A percentile compares a stretch with the other conserved stretches of the same genome.
phyloP scores from a whole-genome alignment of 306 rosid genomes.

The Prunus mongolica region DNA sequence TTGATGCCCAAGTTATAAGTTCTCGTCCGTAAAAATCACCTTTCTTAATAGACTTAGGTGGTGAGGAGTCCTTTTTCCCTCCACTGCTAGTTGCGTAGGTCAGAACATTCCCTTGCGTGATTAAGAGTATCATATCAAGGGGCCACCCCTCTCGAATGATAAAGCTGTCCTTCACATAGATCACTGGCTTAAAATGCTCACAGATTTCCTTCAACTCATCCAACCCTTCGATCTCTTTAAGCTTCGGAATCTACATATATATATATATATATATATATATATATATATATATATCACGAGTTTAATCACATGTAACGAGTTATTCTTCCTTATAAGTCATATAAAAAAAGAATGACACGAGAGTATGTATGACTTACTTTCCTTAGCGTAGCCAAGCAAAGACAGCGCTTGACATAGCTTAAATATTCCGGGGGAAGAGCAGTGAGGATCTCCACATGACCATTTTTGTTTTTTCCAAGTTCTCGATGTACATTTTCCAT shows the following conservation, averaged over 20 bases:
- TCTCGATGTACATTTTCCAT: background rate
- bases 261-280: too few relatives aligned
- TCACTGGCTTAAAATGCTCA: background rate
- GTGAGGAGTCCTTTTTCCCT: fast-evolving
- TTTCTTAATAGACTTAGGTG: background rate
- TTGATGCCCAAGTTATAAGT: background rate
- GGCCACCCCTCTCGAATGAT: background rate
- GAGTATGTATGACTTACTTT: background rate
- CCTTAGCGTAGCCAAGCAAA: background rate
- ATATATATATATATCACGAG: too few relatives aligned
- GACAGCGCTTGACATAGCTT: background rate
- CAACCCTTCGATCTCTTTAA: background rate
- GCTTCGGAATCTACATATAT: background rate
- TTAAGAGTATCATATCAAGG: background rate
- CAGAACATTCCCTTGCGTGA: background rate
- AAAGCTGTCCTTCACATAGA: background rate
- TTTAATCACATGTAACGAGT: too few relatives aligned
- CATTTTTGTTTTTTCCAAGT: background rate
- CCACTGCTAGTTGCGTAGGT: background rate
- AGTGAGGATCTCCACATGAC: background rate
- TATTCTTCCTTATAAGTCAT: too few relatives aligned
- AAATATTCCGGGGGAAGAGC: background rate
- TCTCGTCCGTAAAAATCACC: background rate
- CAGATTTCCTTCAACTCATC: background rate
- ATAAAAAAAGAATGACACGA: too few relatives aligned